Conservation (phyloP, 83 land plant genomes). For the Isoetes engelmannii region DNA sequence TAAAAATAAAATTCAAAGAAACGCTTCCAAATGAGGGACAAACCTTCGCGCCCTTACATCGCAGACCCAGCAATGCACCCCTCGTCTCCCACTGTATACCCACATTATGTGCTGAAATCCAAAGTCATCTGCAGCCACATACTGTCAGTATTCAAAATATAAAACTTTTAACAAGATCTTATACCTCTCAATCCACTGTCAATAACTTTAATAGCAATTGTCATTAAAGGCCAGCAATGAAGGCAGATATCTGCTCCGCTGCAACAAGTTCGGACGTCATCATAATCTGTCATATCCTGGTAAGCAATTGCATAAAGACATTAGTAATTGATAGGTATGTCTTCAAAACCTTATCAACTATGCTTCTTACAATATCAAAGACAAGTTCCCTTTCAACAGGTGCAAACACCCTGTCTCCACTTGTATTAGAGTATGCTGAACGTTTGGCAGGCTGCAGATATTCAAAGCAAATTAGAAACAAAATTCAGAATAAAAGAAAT, state of each 20-base stretch:
- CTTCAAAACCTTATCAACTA: too few relatives aligned
- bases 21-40: background rate
- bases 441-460: slow-evolving; percentile 81
- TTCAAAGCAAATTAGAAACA: too few relatives aligned
- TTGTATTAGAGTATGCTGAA: slow-evolving; percentile 65
- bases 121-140: slow-evolving; percentile 71
- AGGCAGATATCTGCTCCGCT: slow-evolving; percentile 52
- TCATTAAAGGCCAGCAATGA: slow-evolving; percentile 36
- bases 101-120: slow-evolving; percentile 94
- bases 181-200: slow-evolving; percentile 86
- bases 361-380: slow-evolving; percentile 82
- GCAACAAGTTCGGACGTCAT: slow-evolving; percentile 92
- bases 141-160: background rate
- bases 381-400: slow-evolving; percentile 94
- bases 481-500: too few relatives aligned
- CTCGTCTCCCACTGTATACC: slow-evolving; percentile 99
- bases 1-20: background rate
- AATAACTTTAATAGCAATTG: slow-evolving; percentile 83
- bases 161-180: background rate
- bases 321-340: too few relatives aligned
- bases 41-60: slow-evolving; percentile 92
- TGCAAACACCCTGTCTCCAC: slow-evolving; percentile 56
- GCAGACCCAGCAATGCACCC: slow-evolving; percentile 99
- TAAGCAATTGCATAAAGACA: background rate
- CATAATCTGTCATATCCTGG: slow-evolving; percentile 99